Evolutionary conservation across 2,329 filamentous ascomycete genomes (phyloP).

Genomic region (Myriosclerotinia scirpicola): DNA sequence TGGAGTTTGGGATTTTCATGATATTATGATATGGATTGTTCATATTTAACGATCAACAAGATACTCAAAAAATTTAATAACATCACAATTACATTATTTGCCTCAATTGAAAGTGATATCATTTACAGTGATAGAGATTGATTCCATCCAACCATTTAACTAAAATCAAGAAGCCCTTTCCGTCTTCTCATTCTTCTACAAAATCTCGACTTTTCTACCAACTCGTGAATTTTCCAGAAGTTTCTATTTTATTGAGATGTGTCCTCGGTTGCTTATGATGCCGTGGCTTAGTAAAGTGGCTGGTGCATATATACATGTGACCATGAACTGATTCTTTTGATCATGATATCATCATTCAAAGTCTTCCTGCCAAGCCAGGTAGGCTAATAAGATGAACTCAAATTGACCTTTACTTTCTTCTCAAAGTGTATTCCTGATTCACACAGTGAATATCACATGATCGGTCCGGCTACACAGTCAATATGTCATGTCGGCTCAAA

Average conservation of each 20-base stretch:
- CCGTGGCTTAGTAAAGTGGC: neutral
- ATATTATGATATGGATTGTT: neutral
- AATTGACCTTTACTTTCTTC: neutral
- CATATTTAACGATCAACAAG: neutral
- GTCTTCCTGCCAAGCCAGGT: neutral
- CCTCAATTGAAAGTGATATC: neutral
- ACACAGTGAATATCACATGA: neutral
- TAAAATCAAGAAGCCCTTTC: neutral
- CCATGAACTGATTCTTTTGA: neutral
- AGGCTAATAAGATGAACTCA: neutral
- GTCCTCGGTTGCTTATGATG: neutral
- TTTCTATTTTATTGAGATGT: neutral
- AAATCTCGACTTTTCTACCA: neutral
- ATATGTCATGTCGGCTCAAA: neutral
- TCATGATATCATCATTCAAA: neutral
- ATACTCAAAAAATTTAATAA: constrained; percentile 5
- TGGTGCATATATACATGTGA: neutral
- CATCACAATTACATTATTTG: constrained; percentile 3
- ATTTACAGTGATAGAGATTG: neutral
- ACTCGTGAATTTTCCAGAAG: neutral
- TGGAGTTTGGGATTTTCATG: constrained; percentile 12
- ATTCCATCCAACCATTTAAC: neutral
- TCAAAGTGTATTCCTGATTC: too few relatives aligned
- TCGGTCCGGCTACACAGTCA: neutral
- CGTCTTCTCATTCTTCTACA: neutral